phyloP scores from a whole-genome alignment of 257 asterid genomes.

The Ballota nigra region DNA sequence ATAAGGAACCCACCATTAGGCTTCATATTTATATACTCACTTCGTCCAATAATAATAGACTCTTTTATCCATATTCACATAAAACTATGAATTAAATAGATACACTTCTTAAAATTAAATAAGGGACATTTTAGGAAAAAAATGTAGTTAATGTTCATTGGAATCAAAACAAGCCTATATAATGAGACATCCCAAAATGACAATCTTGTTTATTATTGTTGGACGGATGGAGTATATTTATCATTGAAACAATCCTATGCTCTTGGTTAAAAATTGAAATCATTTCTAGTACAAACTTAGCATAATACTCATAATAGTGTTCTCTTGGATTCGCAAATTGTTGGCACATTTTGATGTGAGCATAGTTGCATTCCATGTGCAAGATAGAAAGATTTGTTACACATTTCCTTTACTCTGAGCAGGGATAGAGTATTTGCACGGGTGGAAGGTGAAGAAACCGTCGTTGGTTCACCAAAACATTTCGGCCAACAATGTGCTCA shows the following conservation, averaged over 20 bases:
- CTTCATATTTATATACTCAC: too few species aligned
- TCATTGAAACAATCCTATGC: background rate
- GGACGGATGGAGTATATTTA: background rate
- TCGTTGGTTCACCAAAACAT: slow-evolving; percentile 83
- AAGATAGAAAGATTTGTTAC: background rate
- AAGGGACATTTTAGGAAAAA: too few species aligned
- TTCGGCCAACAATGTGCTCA: slow-evolving; percentile 71
- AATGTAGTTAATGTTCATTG: too few species aligned
- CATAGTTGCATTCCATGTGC: background rate
- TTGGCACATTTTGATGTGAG: background rate
- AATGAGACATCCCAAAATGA: too few species aligned
- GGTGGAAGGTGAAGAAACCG: slow-evolving; percentile 56
- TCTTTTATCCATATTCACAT: too few species aligned
- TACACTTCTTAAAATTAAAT: too few species aligned
- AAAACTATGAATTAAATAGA: too few species aligned
- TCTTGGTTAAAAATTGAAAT: background rate
- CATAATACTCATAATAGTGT: background rate
- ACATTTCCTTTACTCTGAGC: slow-evolving; percentile 17
- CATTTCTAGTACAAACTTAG: background rate
- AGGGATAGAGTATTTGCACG: slow-evolving; percentile 78
- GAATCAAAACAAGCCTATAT: too few species aligned
- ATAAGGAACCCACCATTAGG: background rate
- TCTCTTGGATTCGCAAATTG: background rate
- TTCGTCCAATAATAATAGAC: too few species aligned
- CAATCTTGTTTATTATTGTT: too few species aligned